Evolutionary conservation across 2,329 filamentous ascomycete genomes (phyloP).

Genomic region (Calonectria crousiana): DNA sequence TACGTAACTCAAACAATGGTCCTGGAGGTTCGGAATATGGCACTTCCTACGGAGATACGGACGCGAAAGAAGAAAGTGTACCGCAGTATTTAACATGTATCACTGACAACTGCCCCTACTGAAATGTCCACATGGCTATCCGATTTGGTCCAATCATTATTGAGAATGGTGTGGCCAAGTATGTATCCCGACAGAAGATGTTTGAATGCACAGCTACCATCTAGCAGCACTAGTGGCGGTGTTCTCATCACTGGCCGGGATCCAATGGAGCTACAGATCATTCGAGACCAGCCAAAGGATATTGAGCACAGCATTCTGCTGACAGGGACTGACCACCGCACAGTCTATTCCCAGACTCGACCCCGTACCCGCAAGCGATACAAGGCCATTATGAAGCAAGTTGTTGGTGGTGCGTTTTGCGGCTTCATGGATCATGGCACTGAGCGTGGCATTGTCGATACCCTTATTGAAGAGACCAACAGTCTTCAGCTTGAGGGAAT

Average conservation of each 20-base stretch:
- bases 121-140: neutral
- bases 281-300: neutral
- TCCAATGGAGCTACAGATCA: neutral
- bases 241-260: neutral
- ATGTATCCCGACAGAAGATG: too few relatives aligned
- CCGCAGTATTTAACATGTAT: neutral
- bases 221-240: neutral
- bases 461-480: neutral
- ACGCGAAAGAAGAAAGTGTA: neutral
- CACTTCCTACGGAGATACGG: neutral
- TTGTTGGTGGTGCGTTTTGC: neutral
- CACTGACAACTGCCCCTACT: neutral
- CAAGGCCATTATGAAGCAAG: neutral
- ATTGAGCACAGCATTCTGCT: neutral
- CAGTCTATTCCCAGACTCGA: neutral
- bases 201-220: neutral
- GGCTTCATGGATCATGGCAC: neutral
- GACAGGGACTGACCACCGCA: neutral
- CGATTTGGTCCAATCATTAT: neutral
- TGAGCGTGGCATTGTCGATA: neutral
- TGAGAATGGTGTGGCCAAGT: neutral
- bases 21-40: neutral
- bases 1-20: too few relatives aligned
- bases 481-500: neutral
- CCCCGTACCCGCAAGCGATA: neutral